Conservation (phyloP, 2,329 filamentous ascomycete genomes). For the Triangularia verruculosa region DNA sequence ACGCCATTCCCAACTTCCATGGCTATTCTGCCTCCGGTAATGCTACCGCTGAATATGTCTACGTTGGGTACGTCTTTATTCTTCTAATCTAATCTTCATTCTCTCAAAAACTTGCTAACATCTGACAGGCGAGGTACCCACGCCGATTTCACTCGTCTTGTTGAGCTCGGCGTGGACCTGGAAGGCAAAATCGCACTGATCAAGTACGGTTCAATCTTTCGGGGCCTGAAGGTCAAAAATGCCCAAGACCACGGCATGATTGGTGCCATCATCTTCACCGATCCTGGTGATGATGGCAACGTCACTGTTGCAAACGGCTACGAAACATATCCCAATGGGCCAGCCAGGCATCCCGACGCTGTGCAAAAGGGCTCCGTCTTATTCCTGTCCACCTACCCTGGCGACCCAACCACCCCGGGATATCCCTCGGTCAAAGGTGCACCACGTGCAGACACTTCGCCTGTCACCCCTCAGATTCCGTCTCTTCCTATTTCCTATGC, state of each 20-base stretch:
- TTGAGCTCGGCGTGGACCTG: slow-evolving; percentile 68
- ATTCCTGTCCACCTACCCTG: slow-evolving; percentile 75
- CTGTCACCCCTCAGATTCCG: slow-evolving; percentile 70
- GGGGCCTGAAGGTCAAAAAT: slow-evolving; percentile 80
- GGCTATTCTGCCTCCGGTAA: slow-evolving; percentile 83
- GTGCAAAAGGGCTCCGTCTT: slow-evolving; percentile 81
- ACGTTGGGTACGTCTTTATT: slow-evolving; percentile 53
- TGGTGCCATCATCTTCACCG: slow-evolving; percentile 88
- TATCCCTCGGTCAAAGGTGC: slow-evolving; percentile 66
- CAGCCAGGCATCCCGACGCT: slow-evolving; percentile 72
- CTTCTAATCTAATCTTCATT: no score
- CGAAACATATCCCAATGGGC: slow-evolving; percentile 60
- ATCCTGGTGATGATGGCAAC: slow-evolving; percentile 80
- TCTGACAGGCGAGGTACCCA: slow-evolving; percentile 65
- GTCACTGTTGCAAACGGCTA: slow-evolving; percentile 70
- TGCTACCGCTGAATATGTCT: slow-evolving; percentile 80
- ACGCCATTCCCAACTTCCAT: slow-evolving; percentile 78
- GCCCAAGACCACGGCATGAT: slow-evolving; percentile 81
- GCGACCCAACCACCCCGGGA: slow-evolving; percentile 85
- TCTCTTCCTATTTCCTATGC: slow-evolving; percentile 87
- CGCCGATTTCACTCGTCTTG: slow-evolving; percentile 73
- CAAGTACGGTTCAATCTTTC: slow-evolving; percentile 69
- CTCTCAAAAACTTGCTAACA: background rate
- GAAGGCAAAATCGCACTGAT: slow-evolving; percentile 81
- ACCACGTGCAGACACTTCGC: slow-evolving; percentile 59